Conservation (phyloP, 208 protist species). For the Crithidia mellificae region DNA sequence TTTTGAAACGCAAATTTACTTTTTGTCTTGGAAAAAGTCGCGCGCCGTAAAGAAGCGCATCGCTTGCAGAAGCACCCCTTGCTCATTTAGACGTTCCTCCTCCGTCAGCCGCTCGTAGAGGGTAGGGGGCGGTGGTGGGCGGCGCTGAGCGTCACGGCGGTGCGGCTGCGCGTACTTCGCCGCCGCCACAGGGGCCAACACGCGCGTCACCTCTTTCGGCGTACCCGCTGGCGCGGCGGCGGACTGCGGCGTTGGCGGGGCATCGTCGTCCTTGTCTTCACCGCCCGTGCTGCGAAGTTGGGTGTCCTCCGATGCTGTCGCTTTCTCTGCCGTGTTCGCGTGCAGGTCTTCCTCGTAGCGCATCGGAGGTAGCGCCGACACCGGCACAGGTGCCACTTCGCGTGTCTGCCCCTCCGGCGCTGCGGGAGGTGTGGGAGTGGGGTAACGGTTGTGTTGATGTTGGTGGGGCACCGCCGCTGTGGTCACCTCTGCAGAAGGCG, state of each 20-base stretch:
- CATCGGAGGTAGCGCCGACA: no score
- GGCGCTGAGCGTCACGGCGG: conserved; percentile 22
- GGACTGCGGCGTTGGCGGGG: conserved; percentile 39
- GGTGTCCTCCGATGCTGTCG: no score
- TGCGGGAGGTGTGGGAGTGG: no score
- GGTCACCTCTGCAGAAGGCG: no score
- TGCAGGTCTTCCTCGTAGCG: no score
- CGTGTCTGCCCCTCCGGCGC: no score
- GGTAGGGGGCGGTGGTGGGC: conserved; percentile 34
- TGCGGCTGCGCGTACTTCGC: conserved; percentile 30
- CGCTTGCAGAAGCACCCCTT: conserved; percentile 79
- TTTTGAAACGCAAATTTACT: background rate
- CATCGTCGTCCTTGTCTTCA: conserved; percentile 29
- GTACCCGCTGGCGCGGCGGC: conserved; percentile 14
- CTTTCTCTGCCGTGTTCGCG: no score
- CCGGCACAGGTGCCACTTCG: no score
- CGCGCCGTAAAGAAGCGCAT: conserved; percentile 79
- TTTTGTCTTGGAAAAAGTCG: conserved; percentile 60
- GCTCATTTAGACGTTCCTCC: conserved; percentile 63
- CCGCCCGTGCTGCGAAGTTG: no score
- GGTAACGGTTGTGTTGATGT: no score
- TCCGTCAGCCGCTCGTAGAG: conserved; percentile 84
- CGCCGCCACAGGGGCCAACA: conserved; percentile 74
- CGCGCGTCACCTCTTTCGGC: conserved; percentile 47
- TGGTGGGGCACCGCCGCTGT: no score